Evolutionary conservation across 257 asterid genomes (phyloP), one percentile per base, ranked within the genome.

Genomic region (Solanum clarkiae): DNA sequence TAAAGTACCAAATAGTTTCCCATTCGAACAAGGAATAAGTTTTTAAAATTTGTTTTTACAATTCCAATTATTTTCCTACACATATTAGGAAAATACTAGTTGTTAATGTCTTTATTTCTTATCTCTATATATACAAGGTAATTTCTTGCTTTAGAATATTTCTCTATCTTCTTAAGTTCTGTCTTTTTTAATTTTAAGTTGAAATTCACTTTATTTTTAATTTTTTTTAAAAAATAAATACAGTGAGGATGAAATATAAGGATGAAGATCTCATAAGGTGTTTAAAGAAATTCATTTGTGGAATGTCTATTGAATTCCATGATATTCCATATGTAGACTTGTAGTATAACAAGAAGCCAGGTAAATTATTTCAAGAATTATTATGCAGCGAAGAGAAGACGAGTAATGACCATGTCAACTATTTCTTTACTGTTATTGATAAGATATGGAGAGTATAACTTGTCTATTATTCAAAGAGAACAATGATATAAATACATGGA

Each of bases 141-240:
- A 8, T 44, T 44, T 57, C 20, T 66, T 75, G 86, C 77, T 55
- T 70, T 83, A 83, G 87, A 90, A 42, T 84, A 84, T 8, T 55
- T 89, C 55, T 10, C 4, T 3, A 49, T 10, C 49, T 44, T 44
- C 49, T 44, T 9, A 44, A 9, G 0, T 44, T 8, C 8, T 44
- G 8, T 44, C 8, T 44, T 44, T 9, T 44, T 1, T 44, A 32
- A 44, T 8, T 7, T 44, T 7, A 6, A 8, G 49, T 44, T 44
- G 49, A 7, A 44, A 44, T 44, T 8, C 49, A 7, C 49, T 7
- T 44, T 44, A 44, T 44, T 44, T 9, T 44, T 3, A 44, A 0
- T 8, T 44, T 44, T 7, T 1, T 7, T 44, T 5, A 44, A 44
- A 7, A 44, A 44, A 2, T 22, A 62, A 22, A 16, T 60, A 60